These are phyloP conservation scores for Phytopythium sindhum DNA, from an alignment of 352 stramenopile species.

Conservation along the genomic window DNA sequence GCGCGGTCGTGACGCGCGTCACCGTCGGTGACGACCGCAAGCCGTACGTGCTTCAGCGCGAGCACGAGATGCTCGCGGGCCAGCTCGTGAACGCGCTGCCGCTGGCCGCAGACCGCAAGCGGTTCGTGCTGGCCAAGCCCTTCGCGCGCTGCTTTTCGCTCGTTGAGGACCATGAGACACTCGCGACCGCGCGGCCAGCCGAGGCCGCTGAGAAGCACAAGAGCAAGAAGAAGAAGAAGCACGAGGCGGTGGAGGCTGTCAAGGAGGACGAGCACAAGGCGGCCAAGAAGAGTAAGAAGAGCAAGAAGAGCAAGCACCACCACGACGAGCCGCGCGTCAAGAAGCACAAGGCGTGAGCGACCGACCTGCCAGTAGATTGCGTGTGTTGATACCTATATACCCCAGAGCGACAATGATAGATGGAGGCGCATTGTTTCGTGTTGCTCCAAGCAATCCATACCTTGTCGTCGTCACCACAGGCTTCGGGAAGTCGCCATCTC, in stretches of 20 bases:
- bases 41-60: slow-evolving; percentile 51
- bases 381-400: slow-evolving; percentile 8
- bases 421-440: background rate
- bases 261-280: slow-evolving; percentile 35
- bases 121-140: slow-evolving; percentile 65
- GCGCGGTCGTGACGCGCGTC: slow-evolving; percentile 42
- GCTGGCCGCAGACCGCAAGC: slow-evolving; percentile 44
- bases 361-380: background rate
- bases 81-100: slow-evolving; percentile 79
- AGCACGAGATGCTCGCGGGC: slow-evolving; percentile 60
- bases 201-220: slow-evolving; percentile 24
- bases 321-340: slow-evolving; percentile 14
- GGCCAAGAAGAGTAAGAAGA: slow-evolving; percentile 57
- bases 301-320: slow-evolving; percentile 22
- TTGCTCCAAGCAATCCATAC: background rate
- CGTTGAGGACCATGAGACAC: slow-evolving; percentile 35
- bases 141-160: slow-evolving; percentile 76
- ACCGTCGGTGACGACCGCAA: slow-evolving; percentile 32
- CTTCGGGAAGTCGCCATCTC: background rate
- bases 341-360: slow-evolving; percentile 8
- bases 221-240: slow-evolving; percentile 18
- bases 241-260: background rate
- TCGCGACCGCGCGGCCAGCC: background rate
- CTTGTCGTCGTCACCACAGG: background rate
- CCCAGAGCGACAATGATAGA: slow-evolving; percentile 2